Evolutionary conservation across 345 rosid genomes (phyloP).

Genomic region (Eucalyptus sideroxylon): DNA sequence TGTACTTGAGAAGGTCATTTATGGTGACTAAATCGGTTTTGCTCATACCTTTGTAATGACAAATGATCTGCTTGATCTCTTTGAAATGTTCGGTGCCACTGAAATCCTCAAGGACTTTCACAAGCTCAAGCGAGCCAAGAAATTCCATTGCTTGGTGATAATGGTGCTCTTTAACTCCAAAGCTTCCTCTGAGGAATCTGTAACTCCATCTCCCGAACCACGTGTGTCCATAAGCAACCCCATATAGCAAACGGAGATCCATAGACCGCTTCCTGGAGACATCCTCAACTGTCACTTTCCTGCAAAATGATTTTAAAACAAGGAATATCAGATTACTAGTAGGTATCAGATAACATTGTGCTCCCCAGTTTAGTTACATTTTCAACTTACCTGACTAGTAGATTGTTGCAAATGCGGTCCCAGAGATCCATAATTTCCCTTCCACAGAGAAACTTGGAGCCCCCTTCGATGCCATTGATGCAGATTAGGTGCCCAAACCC

Average conservation of each 20-base stretch:
- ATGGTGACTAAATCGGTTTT: constrained; percentile 50
- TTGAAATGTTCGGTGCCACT: background rate
- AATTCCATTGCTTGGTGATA: constrained; percentile 52
- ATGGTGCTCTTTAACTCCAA: constrained; percentile 52
- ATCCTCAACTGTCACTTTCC: constrained; percentile 72
- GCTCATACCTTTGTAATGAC: constrained; percentile 44
- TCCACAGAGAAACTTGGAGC: constrained; percentile 53
- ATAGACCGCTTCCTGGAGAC: constrained; percentile 49
- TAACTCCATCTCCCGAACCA: constrained; percentile 97
- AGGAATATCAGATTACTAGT: background rate
- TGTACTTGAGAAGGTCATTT: constrained; percentile 58
- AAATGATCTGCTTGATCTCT: constrained; percentile 33
- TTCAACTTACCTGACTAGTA: constrained; percentile 40
- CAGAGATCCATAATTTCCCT: constrained; percentile 77
- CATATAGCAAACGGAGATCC: constrained; percentile 71
- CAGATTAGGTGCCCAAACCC: constrained; percentile 82
- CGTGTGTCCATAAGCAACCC: constrained; percentile 76
- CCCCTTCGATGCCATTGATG: constrained; percentile 77
- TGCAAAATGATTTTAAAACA: background rate
- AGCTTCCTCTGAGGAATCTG: constrained; percentile 61
- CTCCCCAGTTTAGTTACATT: background rate
- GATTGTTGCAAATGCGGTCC: constrained; percentile 58
- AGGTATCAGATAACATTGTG: background rate
- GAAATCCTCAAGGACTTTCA: constrained; percentile 34
- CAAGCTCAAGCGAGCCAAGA: constrained; percentile 49